Conservation (phyloP, 495 filamentous ascomycete species). For the Aspergillus ellipticus region DNA sequence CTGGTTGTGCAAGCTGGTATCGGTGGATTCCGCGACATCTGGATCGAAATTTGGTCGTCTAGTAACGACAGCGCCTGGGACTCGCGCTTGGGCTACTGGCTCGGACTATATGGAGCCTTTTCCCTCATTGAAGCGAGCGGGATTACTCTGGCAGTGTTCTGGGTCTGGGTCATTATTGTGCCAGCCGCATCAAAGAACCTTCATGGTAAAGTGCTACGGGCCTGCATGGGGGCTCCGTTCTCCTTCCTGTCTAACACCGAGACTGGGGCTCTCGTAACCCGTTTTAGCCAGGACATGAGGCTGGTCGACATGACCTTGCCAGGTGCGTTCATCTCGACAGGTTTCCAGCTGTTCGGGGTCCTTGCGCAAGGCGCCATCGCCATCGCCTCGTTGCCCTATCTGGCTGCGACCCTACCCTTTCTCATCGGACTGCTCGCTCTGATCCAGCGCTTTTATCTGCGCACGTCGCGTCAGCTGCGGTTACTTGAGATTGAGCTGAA, state of each 20-base stretch:
- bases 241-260: background rate
- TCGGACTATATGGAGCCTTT: slow-evolving; percentile 22
- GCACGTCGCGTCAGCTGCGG: background rate
- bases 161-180: slow-evolving; percentile 24
- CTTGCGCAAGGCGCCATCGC: background rate
- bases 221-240: background rate
- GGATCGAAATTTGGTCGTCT: slow-evolving; percentile 16
- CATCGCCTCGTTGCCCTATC: background rate
- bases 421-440: background rate
- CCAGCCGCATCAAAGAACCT: slow-evolving; percentile 17
- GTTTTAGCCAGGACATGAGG: background rate
- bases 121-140: slow-evolving; percentile 13
- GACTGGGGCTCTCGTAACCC: background rate
- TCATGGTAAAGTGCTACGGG: background rate
- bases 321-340: background rate
- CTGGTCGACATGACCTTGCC: background rate
- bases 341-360: background rate
- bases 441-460: background rate
- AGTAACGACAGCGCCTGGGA: slow-evolving; percentile 2
- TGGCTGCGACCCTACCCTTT: background rate
- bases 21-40: slow-evolving; percentile 15
- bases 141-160: slow-evolving; percentile 17
- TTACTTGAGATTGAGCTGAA: background rate
- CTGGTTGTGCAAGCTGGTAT: slow-evolving; percentile 6
- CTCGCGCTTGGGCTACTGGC: slow-evolving; percentile 19